Base-by-base conservation (phyloP, 169 alveolate genomes). In the Plasmodium gonderi region DNA sequence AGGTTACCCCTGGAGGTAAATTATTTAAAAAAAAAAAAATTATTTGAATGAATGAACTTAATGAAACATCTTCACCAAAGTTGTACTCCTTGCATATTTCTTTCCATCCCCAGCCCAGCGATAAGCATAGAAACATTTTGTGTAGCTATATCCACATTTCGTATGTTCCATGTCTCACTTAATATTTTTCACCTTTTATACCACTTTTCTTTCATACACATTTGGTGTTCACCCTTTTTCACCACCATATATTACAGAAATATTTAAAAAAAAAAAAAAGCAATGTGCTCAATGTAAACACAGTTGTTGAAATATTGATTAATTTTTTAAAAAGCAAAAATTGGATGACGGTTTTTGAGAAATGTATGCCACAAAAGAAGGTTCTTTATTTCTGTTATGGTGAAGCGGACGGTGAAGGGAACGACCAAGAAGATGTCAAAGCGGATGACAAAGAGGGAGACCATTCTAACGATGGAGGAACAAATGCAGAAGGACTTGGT, bases 201-300 rank as follows among this genome's bases (percentile, higher is more conserved):
- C n/a, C n/a, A n/a, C n/a, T n/a, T n/a, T n/a, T n/a, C n/a, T n/a
- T n/a, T n/a, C n/a, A n/a, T n/a, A n/a, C n/a, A n/a, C n/a, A n/a
- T n/a, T n/a, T n/a, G n/a, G n/a, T n/a, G n/a, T n/a, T n/a, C n/a
- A n/a, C 14, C 69, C n/a, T 54, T 54, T 54, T 17, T 54, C 23
- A 1, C 29, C 69, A 11, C 33, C 69, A 9, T 20, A 11, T 4
- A 26, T 20, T 14, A 3, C 69, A 82, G 87, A 72, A 85, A 74
- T 85, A 85, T 54, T 51, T 85, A 11, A 85, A 85, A 11, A 85
- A 94, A 85, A 94, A 54, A 77, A 94, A 94, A 26, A 94, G 94
- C 80, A 91, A 94, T 17, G 94, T 94, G 5, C 80, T 94, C n/a
- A 94, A 94, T 79, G 96, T 94, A 1, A 94, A 94, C 64, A 94